Evolutionary conservation across 352 stramenopile species (phyloP).

Genomic region (Globisporangium paddicum): DNA sequence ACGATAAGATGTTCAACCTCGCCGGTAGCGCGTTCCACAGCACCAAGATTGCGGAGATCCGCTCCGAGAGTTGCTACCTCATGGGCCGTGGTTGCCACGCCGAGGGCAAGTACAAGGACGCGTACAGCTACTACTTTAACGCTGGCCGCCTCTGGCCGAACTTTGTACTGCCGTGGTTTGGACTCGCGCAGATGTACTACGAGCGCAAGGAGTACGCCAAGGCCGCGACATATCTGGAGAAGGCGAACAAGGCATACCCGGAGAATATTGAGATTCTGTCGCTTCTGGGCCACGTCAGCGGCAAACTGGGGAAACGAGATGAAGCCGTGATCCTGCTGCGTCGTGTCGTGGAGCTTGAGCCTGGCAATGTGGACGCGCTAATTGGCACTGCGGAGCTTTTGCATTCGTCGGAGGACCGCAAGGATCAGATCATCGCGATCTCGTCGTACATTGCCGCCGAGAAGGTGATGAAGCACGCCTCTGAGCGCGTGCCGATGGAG

Average conservation of each 20-base stretch:
- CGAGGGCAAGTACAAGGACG: conserved; percentile 92
- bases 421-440: conserved; percentile 86
- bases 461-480: conserved; percentile 84
- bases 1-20: conserved; percentile 89
- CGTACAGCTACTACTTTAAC: conserved; percentile 96
- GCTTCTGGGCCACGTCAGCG: conserved; percentile 77
- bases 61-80: conserved; percentile 96
- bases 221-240: conserved; percentile 80
- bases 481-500: conserved; percentile 76
- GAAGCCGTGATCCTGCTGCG: conserved; percentile 77
- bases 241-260: conserved; percentile 86
- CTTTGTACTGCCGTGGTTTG: conserved; percentile 84
- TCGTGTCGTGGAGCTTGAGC: conserved; percentile 80
- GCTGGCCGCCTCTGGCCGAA: conserved; percentile 85
- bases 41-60: conserved; percentile 88
- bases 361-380: conserved; percentile 80
- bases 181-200: conserved; percentile 88
- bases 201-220: conserved; percentile 84
- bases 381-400: conserved; percentile 81
- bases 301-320: conserved; percentile 75
- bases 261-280: conserved; percentile 86
- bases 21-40: conserved; percentile 86
- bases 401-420: conserved; percentile 71
- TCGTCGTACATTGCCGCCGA: conserved; percentile 88
- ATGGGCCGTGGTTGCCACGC: conserved; percentile 95